These are phyloP conservation scores for Cyamopsis tetragonoloba DNA, from an alignment of 306 rosid species.

Conservation along the genomic window DNA sequence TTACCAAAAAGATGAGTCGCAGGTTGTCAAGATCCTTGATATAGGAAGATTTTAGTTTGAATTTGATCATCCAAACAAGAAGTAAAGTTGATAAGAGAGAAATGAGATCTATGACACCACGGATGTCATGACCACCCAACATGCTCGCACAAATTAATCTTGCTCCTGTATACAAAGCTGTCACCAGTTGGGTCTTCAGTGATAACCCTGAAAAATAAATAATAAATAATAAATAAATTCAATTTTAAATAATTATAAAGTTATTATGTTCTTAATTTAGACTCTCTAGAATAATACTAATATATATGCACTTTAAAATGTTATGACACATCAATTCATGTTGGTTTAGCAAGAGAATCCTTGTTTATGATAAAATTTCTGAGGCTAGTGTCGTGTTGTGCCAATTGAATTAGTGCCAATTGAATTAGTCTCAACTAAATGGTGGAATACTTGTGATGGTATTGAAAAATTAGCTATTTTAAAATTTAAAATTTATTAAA, in stretches of 20 bases:
- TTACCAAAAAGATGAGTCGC: slow-evolving; percentile 56
- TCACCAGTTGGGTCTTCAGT: slow-evolving; percentile 66
- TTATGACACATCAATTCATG: too few species aligned
- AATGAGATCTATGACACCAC: slow-evolving; percentile 41
- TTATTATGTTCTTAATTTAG: background rate
- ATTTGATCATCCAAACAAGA: slow-evolving; percentile 61
- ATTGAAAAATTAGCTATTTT: too few species aligned
- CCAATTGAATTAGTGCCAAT: too few species aligned
- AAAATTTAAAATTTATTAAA: too few species aligned
- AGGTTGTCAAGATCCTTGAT: slow-evolving; percentile 65
- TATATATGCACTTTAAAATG: too few species aligned
- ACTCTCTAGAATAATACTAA: background rate
- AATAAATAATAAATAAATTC: too few species aligned
- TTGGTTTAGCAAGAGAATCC: too few species aligned
- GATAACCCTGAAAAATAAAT: slow-evolving; percentile 54
- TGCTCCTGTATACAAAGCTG: slow-evolving; percentile 45
- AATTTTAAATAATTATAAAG: too few species aligned
- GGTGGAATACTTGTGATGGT: too few species aligned
- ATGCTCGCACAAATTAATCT: slow-evolving; percentile 41
- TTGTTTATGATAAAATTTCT: too few species aligned
- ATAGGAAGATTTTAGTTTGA: slow-evolving; percentile 63
- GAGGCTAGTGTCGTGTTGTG: too few species aligned
- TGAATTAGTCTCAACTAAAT: too few species aligned
- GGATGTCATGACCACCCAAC: slow-evolving; percentile 26
- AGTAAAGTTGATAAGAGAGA: slow-evolving; percentile 44